These are phyloP conservation scores for Apodospora peruviana DNA, from an alignment of 495 filamentous ascomycete genomes.

Conservation along the genomic window DNA sequence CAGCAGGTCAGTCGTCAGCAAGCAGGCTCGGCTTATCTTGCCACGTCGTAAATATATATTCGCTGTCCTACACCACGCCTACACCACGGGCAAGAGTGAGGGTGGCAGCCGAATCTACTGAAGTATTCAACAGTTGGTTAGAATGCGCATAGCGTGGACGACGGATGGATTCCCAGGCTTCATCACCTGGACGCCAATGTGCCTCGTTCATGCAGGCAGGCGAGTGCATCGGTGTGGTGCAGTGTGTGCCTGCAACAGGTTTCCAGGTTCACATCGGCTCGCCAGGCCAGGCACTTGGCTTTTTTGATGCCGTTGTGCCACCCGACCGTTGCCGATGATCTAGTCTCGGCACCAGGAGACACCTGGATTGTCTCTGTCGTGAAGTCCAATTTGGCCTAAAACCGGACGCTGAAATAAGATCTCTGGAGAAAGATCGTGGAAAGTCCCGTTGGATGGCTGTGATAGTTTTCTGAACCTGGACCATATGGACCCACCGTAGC, in stretches of 20 bases:
- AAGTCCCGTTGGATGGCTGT: too few relatives aligned
- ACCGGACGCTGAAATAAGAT: too few relatives aligned
- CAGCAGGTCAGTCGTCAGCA: not conserved
- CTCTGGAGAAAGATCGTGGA: too few relatives aligned
- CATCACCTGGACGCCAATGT: constrained; percentile 13
- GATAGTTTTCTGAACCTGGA: not conserved
- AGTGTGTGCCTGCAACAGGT: not conserved
- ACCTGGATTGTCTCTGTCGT: too few relatives aligned
- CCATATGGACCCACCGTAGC: not conserved
- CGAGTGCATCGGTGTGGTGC: constrained; percentile 1
- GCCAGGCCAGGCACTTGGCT: not conserved
- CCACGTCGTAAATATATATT: constrained; percentile 15
- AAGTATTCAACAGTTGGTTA: not conserved
- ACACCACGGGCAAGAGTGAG: not conserved
- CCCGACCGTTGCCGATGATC: too few relatives aligned
- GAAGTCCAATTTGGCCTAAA: too few relatives aligned
- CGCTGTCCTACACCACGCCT: constrained; percentile 1
- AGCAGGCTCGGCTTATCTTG: constrained; percentile 6
- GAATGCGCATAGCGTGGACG: not conserved
- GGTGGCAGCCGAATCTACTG: not conserved
- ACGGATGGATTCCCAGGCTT: constrained; percentile 5
- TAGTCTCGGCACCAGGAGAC: too few relatives aligned
- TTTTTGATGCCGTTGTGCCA: too few relatives aligned
- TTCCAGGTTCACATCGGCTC: not conserved
- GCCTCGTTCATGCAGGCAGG: constrained; percentile 21